A percentile compares a stretch with the other conserved stretches of the same genome.
phyloP scores from a whole-genome alignment of 2,329 filamentous ascomycete genomes.

The Acrodontium crateriforme region DNA sequence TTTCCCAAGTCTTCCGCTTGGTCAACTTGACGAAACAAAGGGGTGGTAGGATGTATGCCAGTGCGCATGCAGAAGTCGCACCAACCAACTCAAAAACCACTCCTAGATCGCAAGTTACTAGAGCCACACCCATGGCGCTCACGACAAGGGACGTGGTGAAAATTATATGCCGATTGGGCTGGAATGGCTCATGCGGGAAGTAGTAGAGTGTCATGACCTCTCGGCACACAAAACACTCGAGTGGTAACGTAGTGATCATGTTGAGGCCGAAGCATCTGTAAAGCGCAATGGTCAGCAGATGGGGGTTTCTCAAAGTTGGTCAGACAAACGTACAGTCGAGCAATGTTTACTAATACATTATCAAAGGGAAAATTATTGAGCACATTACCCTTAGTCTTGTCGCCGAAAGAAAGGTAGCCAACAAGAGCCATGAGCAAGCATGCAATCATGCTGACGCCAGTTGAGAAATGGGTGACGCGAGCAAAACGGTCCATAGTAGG shows the following conservation, averaged over 20 bases:
- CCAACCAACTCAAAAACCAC: slow-evolving; percentile 93
- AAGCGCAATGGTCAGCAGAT: slow-evolving; percentile 1
- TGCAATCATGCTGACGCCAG: slow-evolving; percentile 76
- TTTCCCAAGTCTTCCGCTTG: slow-evolving; percentile 42
- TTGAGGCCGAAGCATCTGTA: slow-evolving; percentile 78
- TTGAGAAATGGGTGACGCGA: slow-evolving; percentile 86
- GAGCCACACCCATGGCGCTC: slow-evolving; percentile 58
- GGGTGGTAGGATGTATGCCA: slow-evolving; percentile 91
- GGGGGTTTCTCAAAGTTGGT: neutral
- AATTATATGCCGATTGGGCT: slow-evolving; percentile 70
- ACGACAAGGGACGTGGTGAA: slow-evolving; percentile 75
- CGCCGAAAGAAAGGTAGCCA: slow-evolving; percentile 87
- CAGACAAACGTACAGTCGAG: slow-evolving; percentile 47
- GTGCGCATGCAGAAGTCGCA: slow-evolving; percentile 80
- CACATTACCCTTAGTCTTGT: slow-evolving; percentile 84
- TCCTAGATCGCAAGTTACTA: slow-evolving; percentile 86
- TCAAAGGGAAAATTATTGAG: slow-evolving; percentile 92
- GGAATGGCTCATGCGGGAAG: slow-evolving; percentile 59
- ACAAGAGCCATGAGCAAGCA: slow-evolving; percentile 78
- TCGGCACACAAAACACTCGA: slow-evolving; percentile 94
- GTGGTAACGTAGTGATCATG: slow-evolving; percentile 92
- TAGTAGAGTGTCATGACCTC: slow-evolving; percentile 91
- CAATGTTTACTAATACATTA: slow-evolving; percentile 88
- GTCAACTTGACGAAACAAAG: slow-evolving; percentile 91
- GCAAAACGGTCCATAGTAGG: slow-evolving; percentile 94